Evolutionary conservation across 345 rosid species (phyloP), one percentile per base, ranked within the genome.

Genomic region (Diplotaxis tenuifolia): DNA sequence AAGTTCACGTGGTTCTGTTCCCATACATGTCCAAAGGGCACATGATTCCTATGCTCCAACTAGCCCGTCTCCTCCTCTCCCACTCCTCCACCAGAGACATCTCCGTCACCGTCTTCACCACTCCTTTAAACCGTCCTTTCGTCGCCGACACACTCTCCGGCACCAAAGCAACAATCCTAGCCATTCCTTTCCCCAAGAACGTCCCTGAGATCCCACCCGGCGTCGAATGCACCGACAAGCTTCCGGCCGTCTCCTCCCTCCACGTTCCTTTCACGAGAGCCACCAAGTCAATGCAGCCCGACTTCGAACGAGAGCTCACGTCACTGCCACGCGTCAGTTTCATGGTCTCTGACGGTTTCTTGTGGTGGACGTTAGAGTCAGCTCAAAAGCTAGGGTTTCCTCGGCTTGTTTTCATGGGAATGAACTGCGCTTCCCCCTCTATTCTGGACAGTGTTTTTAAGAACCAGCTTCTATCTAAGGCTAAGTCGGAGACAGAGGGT

Each of bases 21-120:
- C 61, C 61, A 25, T 56, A 56, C 34, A 25, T 56, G 61, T 56
- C 61, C 61, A 56, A 56, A 56, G 61, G 61, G 61, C 61, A 56
- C 34, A 56, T 56, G 61, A 56, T 56, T 1, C 61, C 61, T 56
- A 25, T 56, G 61, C 61, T 56, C 19, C 61, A 56, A 7, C 19
- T 56, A 56, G 61, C 61, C 34, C 61, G 61, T 7, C 61, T 56
- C 61, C 61, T 56, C 61, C 61, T 56, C 10, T 56, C 61, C 18
- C 61, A 56, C 61, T 56, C 61, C 5, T 56, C 14, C 61, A 9
- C 19, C 19, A 16, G 10, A 22, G 61, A 14, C 61, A 56, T 56
- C 61, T 56, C 61, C 61, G 61, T 56, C 34, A 56, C 61, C 34
- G 32, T 56, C 61, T 56, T 56, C 19, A 56, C 61, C 34, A 56